A percentile compares a stretch with the other conserved stretches of the same genome.
Evolutionary conservation across 2,329 filamentous ascomycete genomes (phyloP).

Genomic region (Fusarium sp.): DNA sequence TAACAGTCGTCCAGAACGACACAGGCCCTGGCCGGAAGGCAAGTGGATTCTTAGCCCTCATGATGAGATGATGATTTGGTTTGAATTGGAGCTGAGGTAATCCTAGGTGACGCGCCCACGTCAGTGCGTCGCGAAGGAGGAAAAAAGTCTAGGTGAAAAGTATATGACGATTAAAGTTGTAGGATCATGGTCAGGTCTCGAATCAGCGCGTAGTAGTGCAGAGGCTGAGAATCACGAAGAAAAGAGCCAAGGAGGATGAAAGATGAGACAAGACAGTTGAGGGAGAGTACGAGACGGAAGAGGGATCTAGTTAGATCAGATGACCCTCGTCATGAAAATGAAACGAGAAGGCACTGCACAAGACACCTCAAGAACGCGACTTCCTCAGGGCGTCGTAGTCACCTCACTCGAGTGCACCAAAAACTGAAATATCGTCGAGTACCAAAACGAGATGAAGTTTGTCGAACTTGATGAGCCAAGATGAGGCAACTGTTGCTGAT

Average conservation of each 20-base stretch:
- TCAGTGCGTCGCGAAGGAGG: conserved; percentile 4
- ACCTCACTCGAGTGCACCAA: conserved; percentile 2
- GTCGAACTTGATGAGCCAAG: conserved; percentile 19
- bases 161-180: conserved; percentile 7
- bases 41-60: conserved; percentile 63
- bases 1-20: conserved; percentile 77
- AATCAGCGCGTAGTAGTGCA: conserved; percentile 13
- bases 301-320: conserved; percentile 13
- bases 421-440: background rate
- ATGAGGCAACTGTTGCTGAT: conserved; percentile 18
- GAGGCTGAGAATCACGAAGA: conserved; percentile 18
- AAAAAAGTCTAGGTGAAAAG: background rate
- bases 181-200: conserved; percentile 22
- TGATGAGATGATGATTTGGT: conserved; percentile 7
- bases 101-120: conserved; percentile 9
- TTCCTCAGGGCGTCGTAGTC: conserved; percentile 8
- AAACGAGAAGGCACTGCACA: conserved; percentile 17
- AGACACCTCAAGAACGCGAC: conserved; percentile 6
- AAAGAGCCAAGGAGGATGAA: conserved; percentile 9
- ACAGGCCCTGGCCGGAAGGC: conserved; percentile 85
- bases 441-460: conserved; percentile 9
- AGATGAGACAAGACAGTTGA: conserved; percentile 30
- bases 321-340: conserved; percentile 14
- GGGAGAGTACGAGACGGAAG: conserved; percentile 22
- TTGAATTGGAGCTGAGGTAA: conserved; percentile 17